Conservation (phyloP, 768 basidiomycete species). For the Vararia minispora region DNA sequence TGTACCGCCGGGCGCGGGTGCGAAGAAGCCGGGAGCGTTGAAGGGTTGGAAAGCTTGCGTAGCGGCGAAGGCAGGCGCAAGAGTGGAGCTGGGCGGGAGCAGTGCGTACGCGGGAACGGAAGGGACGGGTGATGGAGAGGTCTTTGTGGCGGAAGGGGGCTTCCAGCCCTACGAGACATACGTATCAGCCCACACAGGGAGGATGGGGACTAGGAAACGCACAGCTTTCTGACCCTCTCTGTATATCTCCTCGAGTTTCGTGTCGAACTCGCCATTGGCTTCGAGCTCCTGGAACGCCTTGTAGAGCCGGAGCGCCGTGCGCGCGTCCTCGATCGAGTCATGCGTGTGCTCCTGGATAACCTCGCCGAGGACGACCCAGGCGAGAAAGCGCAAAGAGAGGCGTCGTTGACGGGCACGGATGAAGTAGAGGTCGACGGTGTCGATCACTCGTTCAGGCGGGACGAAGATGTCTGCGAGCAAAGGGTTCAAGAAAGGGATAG, state of each 20-base stretch:
- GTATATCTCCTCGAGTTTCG: conserved; percentile 80
- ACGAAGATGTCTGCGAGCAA: conserved; percentile 74
- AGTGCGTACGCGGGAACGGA: no score
- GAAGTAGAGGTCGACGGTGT: conserved; percentile 97
- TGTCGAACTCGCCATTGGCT: conserved; percentile 66
- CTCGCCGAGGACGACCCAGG: conserved; percentile 88
- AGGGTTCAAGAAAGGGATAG: background rate
- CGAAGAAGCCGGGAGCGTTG: no score
- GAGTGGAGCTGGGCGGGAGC: no score
- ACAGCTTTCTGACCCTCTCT: conserved; percentile 68
- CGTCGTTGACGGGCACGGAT: conserved; percentile 71
- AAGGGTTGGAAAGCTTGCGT: no score
- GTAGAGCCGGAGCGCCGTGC: conserved; percentile 76
- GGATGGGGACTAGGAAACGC: no score
- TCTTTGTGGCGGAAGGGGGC: no score
- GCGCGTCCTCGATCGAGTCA: conserved; percentile 97
- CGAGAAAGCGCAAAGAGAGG: conserved; percentile 83
- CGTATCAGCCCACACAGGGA: no score
- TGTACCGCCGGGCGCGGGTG: no score
- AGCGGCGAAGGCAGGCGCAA: no score
- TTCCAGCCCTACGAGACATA: no score
- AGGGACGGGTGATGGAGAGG: no score
- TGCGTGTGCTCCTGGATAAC: conserved; percentile 92
- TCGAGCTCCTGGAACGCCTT: conserved; percentile 73
- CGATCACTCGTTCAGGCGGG: conserved; percentile 90